A percentile compares a stretch with the other conserved stretches of the same genome.
Evolutionary conservation across 1,284 basidiomycete species (phyloP).

Genomic region (Fomitiporia mediterranea): DNA sequence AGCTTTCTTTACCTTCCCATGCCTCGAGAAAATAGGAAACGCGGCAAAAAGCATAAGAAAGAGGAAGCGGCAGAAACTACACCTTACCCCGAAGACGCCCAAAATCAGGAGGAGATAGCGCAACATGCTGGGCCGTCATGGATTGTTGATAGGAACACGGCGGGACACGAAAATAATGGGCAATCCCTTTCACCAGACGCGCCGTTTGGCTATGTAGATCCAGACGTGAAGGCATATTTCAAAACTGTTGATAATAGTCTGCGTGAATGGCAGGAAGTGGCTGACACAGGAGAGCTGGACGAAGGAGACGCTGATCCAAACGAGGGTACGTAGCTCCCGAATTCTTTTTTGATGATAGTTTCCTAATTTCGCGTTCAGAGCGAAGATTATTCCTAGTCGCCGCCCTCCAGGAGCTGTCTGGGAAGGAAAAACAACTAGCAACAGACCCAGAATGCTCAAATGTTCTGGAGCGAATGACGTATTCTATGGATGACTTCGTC

Average conservation of each 20-base stretch:
- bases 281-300: slow-evolving; percentile 29
- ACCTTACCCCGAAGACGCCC: slow-evolving; percentile 12
- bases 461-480: slow-evolving; percentile 80
- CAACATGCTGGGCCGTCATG: slow-evolving; percentile 51
- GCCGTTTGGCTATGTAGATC: slow-evolving; percentile 84
- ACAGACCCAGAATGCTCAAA: slow-evolving; percentile 90
- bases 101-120: slow-evolving; percentile 22
- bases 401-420: slow-evolving; percentile 77
- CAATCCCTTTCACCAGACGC: slow-evolving; percentile 52
- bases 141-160: slow-evolving; percentile 46
- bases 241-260: slow-evolving; percentile 82
- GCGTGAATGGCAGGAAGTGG: slow-evolving; percentile 73
- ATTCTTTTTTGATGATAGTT: slow-evolving; percentile 1
- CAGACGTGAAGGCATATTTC: slow-evolving; percentile 89
- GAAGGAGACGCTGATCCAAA: slow-evolving; percentile 59
- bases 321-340: slow-evolving; percentile 53
- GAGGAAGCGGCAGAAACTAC: slow-evolving; percentile 30
- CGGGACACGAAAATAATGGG: slow-evolving; percentile 13
- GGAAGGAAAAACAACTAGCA: slow-evolving; percentile 83
- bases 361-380: slow-evolving; percentile 42
- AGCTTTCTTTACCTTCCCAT: slow-evolving; percentile 35
- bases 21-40: slow-evolving; percentile 72
- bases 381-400: slow-evolving; percentile 79
- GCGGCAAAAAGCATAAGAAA: slow-evolving; percentile 73
- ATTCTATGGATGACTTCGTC: slow-evolving; percentile 93